Evolutionary conservation across 2,329 filamentous ascomycete genomes (phyloP).

Genomic region (Xylaria sp.): DNA sequence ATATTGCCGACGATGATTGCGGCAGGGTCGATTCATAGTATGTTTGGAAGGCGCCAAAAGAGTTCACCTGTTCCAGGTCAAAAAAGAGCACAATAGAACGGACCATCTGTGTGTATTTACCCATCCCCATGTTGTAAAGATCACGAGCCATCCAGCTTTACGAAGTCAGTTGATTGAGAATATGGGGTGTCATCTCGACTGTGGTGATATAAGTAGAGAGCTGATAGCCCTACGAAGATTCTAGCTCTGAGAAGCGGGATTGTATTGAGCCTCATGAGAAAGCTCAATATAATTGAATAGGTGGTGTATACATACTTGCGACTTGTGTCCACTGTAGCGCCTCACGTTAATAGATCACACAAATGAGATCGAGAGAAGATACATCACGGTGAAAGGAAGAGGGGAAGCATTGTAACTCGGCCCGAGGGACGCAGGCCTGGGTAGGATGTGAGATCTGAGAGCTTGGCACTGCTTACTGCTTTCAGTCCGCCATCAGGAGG

Average conservation of each 20-base stretch:
- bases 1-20: constrained; percentile 42
- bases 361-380: neutral
- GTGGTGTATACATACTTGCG: constrained; percentile 23
- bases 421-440: neutral
- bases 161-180: constrained; percentile 8
- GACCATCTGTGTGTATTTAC: constrained; percentile 2
- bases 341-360: neutral
- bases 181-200: neutral
- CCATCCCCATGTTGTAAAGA: constrained; percentile 51
- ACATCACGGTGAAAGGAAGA: neutral
- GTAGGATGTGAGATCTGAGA: neutral
- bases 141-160: constrained; percentile 41
- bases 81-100: neutral
- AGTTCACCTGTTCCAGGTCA: constrained; percentile 36
- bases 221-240: too few relatives aligned
- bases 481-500: constrained; percentile 37
- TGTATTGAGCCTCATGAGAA: too few relatives aligned
- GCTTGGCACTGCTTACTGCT: constrained; percentile 24
- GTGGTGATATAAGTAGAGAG: neutral
- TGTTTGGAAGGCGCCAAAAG: constrained; percentile 49
- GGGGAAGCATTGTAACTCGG: neutral
- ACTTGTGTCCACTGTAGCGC: constrained; percentile 17
- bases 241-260: too few relatives aligned
- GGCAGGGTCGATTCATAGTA: constrained; percentile 45
- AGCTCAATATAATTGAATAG: neutral